A percentile compares a stretch with the other conserved stretches of the same genome.
Conservation (phyloP, 164 flowering plant genomes). For the Tinospora cordifolia region DNA sequence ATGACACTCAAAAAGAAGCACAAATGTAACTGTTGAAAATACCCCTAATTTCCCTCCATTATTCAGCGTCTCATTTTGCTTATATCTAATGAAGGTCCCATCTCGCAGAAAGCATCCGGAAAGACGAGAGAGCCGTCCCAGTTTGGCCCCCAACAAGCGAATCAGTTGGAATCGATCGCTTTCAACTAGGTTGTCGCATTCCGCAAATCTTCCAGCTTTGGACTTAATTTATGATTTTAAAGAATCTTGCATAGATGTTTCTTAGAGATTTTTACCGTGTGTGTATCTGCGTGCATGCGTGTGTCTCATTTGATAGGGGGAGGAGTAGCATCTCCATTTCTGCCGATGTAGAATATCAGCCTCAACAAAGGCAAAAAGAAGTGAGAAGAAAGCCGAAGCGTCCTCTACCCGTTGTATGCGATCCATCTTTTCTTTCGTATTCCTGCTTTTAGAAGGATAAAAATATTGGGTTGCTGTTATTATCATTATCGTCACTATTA, state of each 20-base stretch:
- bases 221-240: not conserved
- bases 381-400: slow-evolving; percentile 47
- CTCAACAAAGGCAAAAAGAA: slow-evolving; percentile 31
- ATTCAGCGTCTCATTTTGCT: not conserved
- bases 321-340: slow-evolving; percentile 64
- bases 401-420: slow-evolving; percentile 50
- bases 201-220: not conserved
- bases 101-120: slow-evolving; percentile 22
- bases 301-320: slow-evolving; percentile 42
- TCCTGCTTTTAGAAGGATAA: not conserved
- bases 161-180: slow-evolving; percentile 88
- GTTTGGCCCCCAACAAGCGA: slow-evolving; percentile 36
- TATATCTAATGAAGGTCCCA: not conserved
- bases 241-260: not conserved
- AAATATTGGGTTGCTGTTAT: not conserved
- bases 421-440: not conserved
- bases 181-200: slow-evolving; percentile 51
- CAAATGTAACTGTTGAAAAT: slow-evolving; percentile 7
- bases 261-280: not conserved
- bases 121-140: slow-evolving; percentile 28
- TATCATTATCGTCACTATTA: not conserved
- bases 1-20: slow-evolving; percentile 8
- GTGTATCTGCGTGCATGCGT: not conserved
- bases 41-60: not conserved
- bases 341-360: slow-evolving; percentile 30